Conservation (phyloP, 2,329 filamentous ascomycete species). For the Penicillium sp. region DNA sequence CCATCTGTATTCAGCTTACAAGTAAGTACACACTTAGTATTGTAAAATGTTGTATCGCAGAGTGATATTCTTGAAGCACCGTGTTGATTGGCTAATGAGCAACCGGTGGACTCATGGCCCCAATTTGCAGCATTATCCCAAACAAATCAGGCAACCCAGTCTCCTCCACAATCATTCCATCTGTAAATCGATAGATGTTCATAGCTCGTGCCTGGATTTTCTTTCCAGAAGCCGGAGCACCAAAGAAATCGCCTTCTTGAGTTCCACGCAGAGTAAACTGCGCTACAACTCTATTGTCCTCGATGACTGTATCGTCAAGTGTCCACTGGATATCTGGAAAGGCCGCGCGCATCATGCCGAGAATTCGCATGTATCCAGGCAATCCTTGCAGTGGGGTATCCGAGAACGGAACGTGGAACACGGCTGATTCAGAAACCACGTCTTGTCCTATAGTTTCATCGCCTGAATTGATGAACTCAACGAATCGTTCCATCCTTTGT, state of each 20-base stretch:
- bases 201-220: not conserved
- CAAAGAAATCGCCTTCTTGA: not conserved
- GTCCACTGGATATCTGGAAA: conserved; percentile 1
- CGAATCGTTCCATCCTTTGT: not conserved
- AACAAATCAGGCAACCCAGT: not conserved
- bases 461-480: conserved; percentile 1
- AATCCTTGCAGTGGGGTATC: not conserved
- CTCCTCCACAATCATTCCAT: not conserved
- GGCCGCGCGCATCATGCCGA: not conserved
- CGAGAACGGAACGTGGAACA: not conserved
- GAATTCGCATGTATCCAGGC: not conserved
- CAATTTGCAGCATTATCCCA: not conserved
- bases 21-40: not conserved
- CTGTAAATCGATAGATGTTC: not conserved
- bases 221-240: not conserved
- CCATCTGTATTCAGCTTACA: not conserved
- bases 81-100: not conserved
- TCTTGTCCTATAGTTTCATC: not conserved
- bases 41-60: not conserved
- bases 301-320: not conserved
- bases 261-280: not conserved
- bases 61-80: not conserved
- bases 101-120: not conserved
- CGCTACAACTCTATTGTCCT: not conserved
- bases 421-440: not conserved